Conservation (phyloP, 805 yeast genomes). For the Saturnispora besseyi region DNA sequence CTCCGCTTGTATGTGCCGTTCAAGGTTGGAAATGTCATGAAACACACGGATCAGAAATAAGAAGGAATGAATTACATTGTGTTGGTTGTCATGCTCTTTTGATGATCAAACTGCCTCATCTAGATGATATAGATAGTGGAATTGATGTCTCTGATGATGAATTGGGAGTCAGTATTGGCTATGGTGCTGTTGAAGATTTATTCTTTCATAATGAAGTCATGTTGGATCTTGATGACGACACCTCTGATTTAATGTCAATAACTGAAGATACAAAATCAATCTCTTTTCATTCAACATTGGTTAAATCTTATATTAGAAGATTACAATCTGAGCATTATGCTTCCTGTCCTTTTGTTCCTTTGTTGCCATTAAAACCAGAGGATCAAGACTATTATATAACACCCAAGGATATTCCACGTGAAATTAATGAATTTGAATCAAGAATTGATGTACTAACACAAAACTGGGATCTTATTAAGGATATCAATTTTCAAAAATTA, state of each 20-base stretch:
- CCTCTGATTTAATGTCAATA: constrained; percentile 13
- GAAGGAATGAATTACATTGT: constrained; percentile 29
- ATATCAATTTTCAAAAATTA: constrained; percentile 7
- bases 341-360: constrained; percentile 17
- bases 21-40: constrained; percentile 45
- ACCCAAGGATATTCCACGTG: constrained; percentile 21
- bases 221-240: constrained; percentile 14
- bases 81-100: constrained; percentile 27
- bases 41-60: constrained; percentile 14
- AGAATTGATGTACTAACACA: constrained; percentile 13
- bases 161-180: constrained; percentile 4
- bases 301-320: constrained; percentile 21
- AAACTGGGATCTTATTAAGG: constrained; percentile 12
- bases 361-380: constrained; percentile 12
- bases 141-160: constrained; percentile 10
- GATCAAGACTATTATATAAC: constrained; percentile 21
- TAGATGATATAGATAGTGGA: neutral
- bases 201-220: neutral
- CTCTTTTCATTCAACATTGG: constrained; percentile 16
- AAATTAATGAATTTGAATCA: constrained; percentile 14
- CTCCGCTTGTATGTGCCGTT: constrained; percentile 40
- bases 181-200: constrained; percentile 6
- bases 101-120: constrained; percentile 16
- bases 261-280: neutral
- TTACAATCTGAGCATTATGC: constrained; percentile 23